phyloP scores from a whole-genome alignment of 2,329 filamentous ascomycete species.

The Stagonosporopsis cucurbitacearum region DNA sequence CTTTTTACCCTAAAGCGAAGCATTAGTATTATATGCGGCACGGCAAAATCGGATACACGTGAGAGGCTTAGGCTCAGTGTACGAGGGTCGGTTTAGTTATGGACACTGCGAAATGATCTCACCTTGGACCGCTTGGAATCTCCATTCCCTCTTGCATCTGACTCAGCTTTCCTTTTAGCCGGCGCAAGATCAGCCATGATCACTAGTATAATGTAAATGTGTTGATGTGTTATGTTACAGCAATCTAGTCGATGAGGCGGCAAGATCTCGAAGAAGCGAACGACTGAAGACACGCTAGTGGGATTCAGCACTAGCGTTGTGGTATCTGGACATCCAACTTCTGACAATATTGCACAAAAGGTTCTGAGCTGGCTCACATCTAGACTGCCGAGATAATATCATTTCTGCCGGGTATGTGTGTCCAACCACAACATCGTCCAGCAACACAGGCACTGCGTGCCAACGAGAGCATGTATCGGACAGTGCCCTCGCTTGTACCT shows the following conservation, averaged over 20 bases:
- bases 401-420: no score
- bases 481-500: no score
- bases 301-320: neutral
- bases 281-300: neutral
- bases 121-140: slow-evolving; percentile 50
- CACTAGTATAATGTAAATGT: neutral
- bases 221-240: neutral
- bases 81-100: slow-evolving; percentile 5
- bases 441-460: no score
- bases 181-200: slow-evolving; percentile 27
- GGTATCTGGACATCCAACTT: no score
- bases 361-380: no score
- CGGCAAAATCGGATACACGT: slow-evolving; percentile 28
- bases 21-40: slow-evolving; percentile 25
- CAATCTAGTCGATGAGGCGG: slow-evolving; percentile 1
- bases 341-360: no score
- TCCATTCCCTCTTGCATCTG: slow-evolving; percentile 31
- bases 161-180: slow-evolving; percentile 49
- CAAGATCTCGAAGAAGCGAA: neutral
- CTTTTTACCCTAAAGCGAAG: slow-evolving; percentile 48
- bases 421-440: no score
- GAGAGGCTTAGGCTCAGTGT: slow-evolving; percentile 22
- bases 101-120: slow-evolving; percentile 29
- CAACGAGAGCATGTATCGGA: no score
- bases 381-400: no score